These are phyloP conservation scores for Pichia sorboxylosa DNA, from an alignment of 1,139 yeast species.

Conservation along the genomic window DNA sequence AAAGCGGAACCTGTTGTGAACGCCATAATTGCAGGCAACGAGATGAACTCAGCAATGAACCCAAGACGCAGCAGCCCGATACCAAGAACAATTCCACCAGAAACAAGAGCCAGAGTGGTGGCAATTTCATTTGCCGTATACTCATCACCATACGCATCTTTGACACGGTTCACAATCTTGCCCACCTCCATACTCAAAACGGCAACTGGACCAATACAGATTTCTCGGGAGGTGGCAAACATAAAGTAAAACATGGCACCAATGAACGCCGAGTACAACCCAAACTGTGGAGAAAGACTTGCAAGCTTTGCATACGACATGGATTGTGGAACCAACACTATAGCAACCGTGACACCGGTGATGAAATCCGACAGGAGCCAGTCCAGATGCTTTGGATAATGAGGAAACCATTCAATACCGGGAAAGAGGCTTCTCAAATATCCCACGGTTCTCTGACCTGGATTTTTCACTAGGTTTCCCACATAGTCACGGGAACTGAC, in stretches of 20 bases:
- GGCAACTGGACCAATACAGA: constrained; percentile 92
- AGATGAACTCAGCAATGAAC: constrained; percentile 75
- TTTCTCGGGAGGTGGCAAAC: constrained; percentile 91
- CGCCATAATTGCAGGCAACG: constrained; percentile 86
- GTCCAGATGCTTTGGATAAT: constrained; percentile 46
- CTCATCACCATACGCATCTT: constrained; percentile 25
- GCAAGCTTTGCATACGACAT: constrained; percentile 93
- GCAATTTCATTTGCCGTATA: constrained; percentile 62
- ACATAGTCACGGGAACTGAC: no score
- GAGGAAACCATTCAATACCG: constrained; percentile 66
- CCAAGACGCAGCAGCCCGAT: constrained; percentile 76
- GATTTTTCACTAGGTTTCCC: constrained; percentile 28
- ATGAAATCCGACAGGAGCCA: constrained; percentile 78
- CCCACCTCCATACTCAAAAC: constrained; percentile 86
- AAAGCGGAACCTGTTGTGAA: constrained; percentile 94
- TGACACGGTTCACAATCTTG: constrained; percentile 60
- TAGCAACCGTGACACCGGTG: constrained; percentile 89
- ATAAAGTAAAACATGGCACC: constrained; percentile 86
- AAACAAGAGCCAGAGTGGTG: constrained; percentile 61
- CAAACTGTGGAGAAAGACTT: constrained; percentile 68
- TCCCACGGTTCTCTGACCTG: constrained; percentile 27
- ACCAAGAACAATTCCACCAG: constrained; percentile 78
- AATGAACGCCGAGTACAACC: constrained; percentile 80
- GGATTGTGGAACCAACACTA: constrained; percentile 85
- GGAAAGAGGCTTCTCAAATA: constrained; percentile 67